Conservation (phyloP, 2,329 filamentous ascomycete species). For the Ophiocordyceps australis region DNA sequence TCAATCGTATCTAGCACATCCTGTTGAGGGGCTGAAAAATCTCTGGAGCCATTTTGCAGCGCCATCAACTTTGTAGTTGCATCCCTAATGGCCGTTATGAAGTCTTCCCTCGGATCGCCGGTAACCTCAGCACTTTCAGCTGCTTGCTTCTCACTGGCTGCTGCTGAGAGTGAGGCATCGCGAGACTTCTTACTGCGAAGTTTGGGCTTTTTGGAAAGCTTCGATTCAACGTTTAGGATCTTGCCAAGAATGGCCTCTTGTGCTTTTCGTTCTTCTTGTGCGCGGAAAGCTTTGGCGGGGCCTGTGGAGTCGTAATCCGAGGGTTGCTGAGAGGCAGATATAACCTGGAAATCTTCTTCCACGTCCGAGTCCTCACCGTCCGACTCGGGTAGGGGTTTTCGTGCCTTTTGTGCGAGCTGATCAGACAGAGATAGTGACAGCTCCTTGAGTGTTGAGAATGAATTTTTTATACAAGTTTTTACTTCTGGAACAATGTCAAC, state of each 20-base stretch:
- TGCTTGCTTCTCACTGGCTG: slow-evolving; percentile 4
- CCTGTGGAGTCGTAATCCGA: slow-evolving; percentile 17
- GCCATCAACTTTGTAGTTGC: slow-evolving; percentile 24
- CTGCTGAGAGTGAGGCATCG: slow-evolving; percentile 8
- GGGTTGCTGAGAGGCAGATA: slow-evolving; percentile 14
- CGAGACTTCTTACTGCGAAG: too few species aligned
- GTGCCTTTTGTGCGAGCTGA: slow-evolving; percentile 22
- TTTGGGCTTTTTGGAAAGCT: slow-evolving; percentile 16
- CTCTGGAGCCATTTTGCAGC: slow-evolving; percentile 16
- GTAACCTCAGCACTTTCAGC: slow-evolving; percentile 5
- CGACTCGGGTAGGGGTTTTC: slow-evolving; percentile 16
- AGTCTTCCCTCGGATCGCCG: slow-evolving; percentile 10
- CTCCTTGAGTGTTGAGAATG: slow-evolving; percentile 31
- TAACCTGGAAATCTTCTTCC: slow-evolving; percentile 34
- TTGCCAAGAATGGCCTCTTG: slow-evolving; percentile 34
- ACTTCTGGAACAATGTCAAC: slow-evolving; percentile 37
- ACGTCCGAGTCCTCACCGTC: slow-evolving; percentile 31
- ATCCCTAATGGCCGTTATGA: slow-evolving; percentile 15
- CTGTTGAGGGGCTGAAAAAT: slow-evolving; percentile 18
- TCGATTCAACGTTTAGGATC: slow-evolving; percentile 32
- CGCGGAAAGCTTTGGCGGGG: slow-evolving; percentile 25
- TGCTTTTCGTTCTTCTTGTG: slow-evolving; percentile 32
- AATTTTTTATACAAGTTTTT: slow-evolving; percentile 34
- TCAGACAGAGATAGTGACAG: slow-evolving; percentile 42
- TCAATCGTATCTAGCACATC: slow-evolving; percentile 31